phyloP scores from a whole-genome alignment of 768 basidiomycete genomes.

The Podaxis mareebaensis region DNA sequence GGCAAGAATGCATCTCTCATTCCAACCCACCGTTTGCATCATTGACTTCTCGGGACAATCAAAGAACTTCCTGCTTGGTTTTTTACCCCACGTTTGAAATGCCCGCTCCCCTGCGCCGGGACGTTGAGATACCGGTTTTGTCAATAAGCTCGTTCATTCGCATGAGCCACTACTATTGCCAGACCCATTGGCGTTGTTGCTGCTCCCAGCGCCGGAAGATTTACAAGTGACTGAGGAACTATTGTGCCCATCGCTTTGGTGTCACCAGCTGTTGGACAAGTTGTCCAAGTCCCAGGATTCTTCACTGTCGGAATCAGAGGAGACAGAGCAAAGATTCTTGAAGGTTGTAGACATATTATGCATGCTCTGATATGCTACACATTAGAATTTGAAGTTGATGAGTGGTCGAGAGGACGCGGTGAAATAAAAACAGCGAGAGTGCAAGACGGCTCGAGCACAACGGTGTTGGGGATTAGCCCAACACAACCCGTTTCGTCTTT shows the following conservation, averaged over 20 bases:
- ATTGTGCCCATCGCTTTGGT: slow-evolving; percentile 22
- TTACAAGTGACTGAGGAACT: not conserved
- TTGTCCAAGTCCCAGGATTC: slow-evolving; percentile 57
- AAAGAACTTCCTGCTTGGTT: slow-evolving; percentile 58
- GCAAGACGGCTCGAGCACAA: no score
- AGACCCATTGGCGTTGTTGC: slow-evolving; percentile 22
- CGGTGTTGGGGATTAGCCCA: no score
- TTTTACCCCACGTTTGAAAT: slow-evolving; percentile 35
- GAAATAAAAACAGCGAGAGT: no score
- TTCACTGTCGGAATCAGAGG: slow-evolving; percentile 32
- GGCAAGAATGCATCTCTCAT: slow-evolving; percentile 15
- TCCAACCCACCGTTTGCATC: slow-evolving; percentile 17
- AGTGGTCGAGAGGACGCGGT: not conserved
- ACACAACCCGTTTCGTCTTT: no score
- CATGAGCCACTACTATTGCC: slow-evolving; percentile 22
- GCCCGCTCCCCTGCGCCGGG: slow-evolving; percentile 43
- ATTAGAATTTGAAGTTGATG: not conserved
- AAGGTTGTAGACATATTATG: slow-evolving; percentile 61
- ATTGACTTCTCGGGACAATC: slow-evolving; percentile 42
- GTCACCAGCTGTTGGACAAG: slow-evolving; percentile 33
- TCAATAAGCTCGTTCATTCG: slow-evolving; percentile 70
- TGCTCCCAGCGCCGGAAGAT: slow-evolving; percentile 4
- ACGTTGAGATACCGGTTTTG: slow-evolving; percentile 57
- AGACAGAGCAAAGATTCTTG: slow-evolving; percentile 46
- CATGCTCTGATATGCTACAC: slow-evolving; percentile 48